These are phyloP conservation scores for Candida yuanshanica DNA, from an alignment of 805 yeast genomes.

Conservation along the genomic window DNA sequence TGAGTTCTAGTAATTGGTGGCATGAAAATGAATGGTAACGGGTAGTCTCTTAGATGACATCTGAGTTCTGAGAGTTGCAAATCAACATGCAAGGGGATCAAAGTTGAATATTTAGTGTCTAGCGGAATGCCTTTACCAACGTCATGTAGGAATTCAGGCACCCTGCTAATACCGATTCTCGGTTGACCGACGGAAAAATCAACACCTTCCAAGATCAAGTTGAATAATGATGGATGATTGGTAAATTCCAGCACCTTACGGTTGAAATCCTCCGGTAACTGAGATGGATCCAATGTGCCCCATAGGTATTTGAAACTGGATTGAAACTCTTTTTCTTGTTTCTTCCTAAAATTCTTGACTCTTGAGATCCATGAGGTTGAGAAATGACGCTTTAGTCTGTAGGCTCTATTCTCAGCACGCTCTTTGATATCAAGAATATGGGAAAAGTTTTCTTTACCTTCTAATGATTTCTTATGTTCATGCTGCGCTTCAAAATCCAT, in stretches of 20 bases:
- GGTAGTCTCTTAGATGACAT: conserved; percentile 77
- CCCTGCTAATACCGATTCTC: conserved; percentile 39
- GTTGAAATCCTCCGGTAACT: conserved; percentile 35
- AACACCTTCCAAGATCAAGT: conserved; percentile 42
- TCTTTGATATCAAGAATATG: background rate
- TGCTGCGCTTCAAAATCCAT: background rate
- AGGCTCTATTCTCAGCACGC: conserved; percentile 3
- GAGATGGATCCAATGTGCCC: conserved; percentile 30
- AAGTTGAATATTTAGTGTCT: conserved; percentile 60
- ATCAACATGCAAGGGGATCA: conserved; percentile 59
- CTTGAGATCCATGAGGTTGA: conserved; percentile 69
- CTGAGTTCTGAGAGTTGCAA: conserved; percentile 56
- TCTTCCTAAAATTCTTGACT: conserved; percentile 41
- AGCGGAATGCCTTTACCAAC: conserved; percentile 81
- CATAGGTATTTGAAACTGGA: conserved; percentile 36
- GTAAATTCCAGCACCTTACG: conserved; percentile 42
- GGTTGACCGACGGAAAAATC: conserved; percentile 47
- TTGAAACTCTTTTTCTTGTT: conserved; percentile 34
- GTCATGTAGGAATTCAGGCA: conserved; percentile 58
- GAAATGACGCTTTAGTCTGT: conserved; percentile 37
- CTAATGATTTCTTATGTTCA: background rate
- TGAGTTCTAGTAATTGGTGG: conserved; percentile 43
- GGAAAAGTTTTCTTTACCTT: background rate
- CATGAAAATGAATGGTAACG: conserved; percentile 72
- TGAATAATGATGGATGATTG: conserved; percentile 47